Evolutionary conservation across 2,329 filamentous ascomycete genomes (phyloP).

Genomic region (Botryotinia convoluta): DNA sequence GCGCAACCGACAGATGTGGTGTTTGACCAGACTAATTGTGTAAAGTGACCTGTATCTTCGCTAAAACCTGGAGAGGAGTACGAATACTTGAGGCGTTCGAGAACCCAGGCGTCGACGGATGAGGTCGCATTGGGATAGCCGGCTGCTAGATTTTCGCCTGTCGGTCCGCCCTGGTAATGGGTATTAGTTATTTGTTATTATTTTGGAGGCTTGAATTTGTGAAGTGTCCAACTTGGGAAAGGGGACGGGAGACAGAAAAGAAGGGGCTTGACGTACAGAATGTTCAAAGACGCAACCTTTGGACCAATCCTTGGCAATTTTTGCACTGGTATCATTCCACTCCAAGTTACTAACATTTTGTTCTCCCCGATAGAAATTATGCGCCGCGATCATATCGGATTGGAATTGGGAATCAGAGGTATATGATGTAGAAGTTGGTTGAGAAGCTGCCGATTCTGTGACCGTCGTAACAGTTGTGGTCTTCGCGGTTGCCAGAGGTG

Average conservation of each 20-base stretch:
- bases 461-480: neutral
- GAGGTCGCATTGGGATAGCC: constrained; percentile 60
- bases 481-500: neutral
- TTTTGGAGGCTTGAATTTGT: constrained; percentile 9
- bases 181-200: neutral
- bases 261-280: constrained; percentile 40
- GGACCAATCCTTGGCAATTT: constrained; percentile 53
- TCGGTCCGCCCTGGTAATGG: constrained; percentile 52
- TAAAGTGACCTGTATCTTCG: constrained; percentile 66
- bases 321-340: constrained; percentile 65
- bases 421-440: constrained; percentile 40
- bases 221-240: neutral
- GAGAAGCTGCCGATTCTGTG: neutral
- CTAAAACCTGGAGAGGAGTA: constrained; percentile 56
- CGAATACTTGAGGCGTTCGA: constrained; percentile 57
- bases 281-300: constrained; percentile 51
- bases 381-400: constrained; percentile 59
- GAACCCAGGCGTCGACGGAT: constrained; percentile 65
- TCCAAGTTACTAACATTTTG: constrained; percentile 58
- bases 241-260: neutral
- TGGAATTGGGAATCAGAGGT: constrained; percentile 44
- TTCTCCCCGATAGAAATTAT: constrained; percentile 61
- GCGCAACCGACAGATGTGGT: constrained; percentile 60
- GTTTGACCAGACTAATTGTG: constrained; percentile 68
- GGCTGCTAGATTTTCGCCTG: constrained; percentile 72